Conservation (phyloP, 441 rosid species). For the Biscutella laevigata region DNA sequence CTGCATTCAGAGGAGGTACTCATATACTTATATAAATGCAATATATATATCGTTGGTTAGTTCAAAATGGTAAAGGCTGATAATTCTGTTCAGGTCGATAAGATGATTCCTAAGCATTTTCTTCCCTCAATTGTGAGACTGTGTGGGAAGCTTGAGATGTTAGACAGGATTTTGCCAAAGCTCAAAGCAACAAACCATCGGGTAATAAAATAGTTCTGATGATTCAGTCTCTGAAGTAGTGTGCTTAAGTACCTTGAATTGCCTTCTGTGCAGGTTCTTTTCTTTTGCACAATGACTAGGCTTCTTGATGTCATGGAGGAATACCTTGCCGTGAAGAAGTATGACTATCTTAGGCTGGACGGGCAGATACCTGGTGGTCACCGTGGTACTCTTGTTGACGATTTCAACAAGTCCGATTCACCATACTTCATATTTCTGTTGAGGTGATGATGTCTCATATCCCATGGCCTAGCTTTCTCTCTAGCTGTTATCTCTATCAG, state of each 20-base stretch:
- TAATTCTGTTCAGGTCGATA: constrained; percentile 49
- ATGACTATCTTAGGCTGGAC: constrained; percentile 77
- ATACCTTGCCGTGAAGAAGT: constrained; percentile 71
- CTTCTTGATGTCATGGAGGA: constrained; percentile 94
- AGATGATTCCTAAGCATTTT: constrained; percentile 65
- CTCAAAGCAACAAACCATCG: constrained; percentile 89
- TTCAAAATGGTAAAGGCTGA: background rate
- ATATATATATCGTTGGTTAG: background rate
- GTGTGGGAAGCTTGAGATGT: constrained; percentile 98
- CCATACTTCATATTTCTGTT: constrained; percentile 87
- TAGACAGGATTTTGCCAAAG: constrained; percentile 80
- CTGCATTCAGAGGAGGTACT: constrained; percentile 95
- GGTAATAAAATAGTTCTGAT: constrained; percentile 46
- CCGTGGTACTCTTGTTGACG: constrained; percentile 92
- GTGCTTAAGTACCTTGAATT: no score
- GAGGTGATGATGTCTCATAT: constrained; percentile 38
- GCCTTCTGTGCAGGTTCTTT: constrained; percentile 40
- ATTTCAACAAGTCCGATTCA: constrained; percentile 61
- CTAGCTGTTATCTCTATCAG: no score
- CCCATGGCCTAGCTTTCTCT: no score
- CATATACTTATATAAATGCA: no score
- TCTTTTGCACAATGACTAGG: constrained; percentile 94
- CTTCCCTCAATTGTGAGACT: constrained; percentile 74
- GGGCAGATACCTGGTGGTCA: constrained; percentile 94
- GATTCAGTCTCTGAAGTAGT: background rate